Evolutionary conservation across 805 yeast species (phyloP).

Genomic region (Lipomyces orientalis): DNA sequence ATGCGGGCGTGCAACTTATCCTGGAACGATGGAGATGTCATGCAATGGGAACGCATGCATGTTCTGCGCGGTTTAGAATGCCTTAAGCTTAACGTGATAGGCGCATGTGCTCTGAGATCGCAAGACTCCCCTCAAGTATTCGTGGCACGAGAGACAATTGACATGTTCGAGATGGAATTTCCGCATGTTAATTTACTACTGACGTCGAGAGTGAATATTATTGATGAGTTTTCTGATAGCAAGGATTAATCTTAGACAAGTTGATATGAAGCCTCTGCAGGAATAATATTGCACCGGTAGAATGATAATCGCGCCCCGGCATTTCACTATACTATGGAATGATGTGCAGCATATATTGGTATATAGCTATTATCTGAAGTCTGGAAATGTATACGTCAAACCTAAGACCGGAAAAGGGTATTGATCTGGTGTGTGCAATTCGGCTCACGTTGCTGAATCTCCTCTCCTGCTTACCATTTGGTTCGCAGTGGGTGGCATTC

Average conservation of each 20-base stretch:
- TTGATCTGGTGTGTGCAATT: too few species aligned
- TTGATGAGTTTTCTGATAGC: background rate
- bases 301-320: background rate
- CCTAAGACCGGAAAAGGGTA: background rate
- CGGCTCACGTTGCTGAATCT: background rate
- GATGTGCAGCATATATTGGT: background rate
- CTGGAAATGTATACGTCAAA: background rate
- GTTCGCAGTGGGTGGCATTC: too few species aligned
- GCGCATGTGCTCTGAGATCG: background rate
- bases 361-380: background rate
- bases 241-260: background rate
- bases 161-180: background rate
- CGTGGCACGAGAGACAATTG: background rate
- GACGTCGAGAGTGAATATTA: background rate
- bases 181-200: background rate
- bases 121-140: background rate
- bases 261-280: background rate
- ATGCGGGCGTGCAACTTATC: background rate
- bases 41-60: constrained; percentile 2
- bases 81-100: constrained; percentile 1
- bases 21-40: background rate
- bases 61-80: background rate
- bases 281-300: too few species aligned
- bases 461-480: background rate
- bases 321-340: background rate